A percentile compares a stretch with the other conserved stretches of the same genome.
phyloP scores from a whole-genome alignment of 202 grass and related monocot genomes.

The Eragrostis tef region DNA sequence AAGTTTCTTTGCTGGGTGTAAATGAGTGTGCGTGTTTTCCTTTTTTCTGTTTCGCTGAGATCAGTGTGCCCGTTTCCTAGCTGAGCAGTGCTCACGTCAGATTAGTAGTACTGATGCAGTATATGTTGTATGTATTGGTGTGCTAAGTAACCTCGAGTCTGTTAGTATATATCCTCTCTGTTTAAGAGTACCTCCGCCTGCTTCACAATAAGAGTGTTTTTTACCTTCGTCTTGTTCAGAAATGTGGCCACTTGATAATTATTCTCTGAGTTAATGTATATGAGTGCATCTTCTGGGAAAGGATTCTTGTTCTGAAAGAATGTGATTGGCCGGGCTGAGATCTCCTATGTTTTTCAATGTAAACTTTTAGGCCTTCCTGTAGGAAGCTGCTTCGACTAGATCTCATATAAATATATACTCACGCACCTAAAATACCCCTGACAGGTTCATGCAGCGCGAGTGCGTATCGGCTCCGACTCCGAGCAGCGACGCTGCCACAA shows the following conservation, averaged over 20 bases:
- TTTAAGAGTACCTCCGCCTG: neutral
- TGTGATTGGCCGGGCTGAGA: neutral
- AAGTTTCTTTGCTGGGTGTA: neutral
- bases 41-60: conserved; percentile 5
- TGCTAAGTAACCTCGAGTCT: neutral
- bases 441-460: too few relatives aligned
- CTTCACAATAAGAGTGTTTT: neutral
- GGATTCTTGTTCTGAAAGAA: conserved; percentile 1
- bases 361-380: too few relatives aligned
- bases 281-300: neutral
- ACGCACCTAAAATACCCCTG: too few relatives aligned
- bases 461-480: too few relatives aligned
- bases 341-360: neutral
- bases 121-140: conserved; percentile 24
- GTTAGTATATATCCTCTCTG: neutral
- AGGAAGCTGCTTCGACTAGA: neutral
- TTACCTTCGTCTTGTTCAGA: neutral
- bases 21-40: neutral
- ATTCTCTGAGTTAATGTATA: neutral
- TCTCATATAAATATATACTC: neutral
- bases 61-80: neutral
- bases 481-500: neutral
- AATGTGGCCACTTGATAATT: neutral
- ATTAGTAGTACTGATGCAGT: conserved; percentile 18
- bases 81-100: conserved; percentile 17